Base-by-base conservation (phyloP, 2,329 filamentous ascomycete species). In the Aspergillus sergii region DNA sequence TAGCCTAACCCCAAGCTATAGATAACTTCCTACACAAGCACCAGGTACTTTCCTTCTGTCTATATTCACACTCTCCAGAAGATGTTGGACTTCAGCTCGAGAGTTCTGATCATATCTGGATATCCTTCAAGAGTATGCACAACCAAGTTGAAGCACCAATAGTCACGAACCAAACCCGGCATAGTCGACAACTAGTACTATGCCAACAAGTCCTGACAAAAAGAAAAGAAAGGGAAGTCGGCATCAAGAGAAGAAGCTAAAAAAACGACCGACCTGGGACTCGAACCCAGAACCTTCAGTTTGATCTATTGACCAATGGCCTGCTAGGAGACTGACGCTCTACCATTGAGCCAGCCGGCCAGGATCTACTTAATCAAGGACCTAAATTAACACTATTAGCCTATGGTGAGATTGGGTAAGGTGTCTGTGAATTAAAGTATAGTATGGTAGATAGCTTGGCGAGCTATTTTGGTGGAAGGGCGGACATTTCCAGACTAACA, bases 231-330 rank as follows among this genome's bases (percentile, higher is more conserved):
- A 51, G 23, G 4, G 23, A 23, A 23, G 23, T 26, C 4, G 23
- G 4, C 23, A 26, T 26, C 23, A 26, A 26, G 23, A 26, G 23
- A 26, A 26, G 23, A 26, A 26, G 1, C 23, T 4, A 26, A 54
- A 58, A 50, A 32, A 32, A 30, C 48, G 48, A 51, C n/a, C 48
- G 48, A 51, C 48, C 48, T 51, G 48, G 48, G 48, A 51, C 48
- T 51, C 48, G 48, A 51, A 51, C 48, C 48, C 48, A 51, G 48
- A 51, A 30, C 48, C 48, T 51, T 51, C 28, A 51, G 14, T 51
- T 30, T 28, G 14, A 28, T 51, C 48, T 34, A 30, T 48, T 48
- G 45, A 48, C 23, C 45, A 51, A 32, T 30, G 21, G 43, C 43
- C 21, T 46, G 12, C 21, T 46, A 51, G 48, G 48, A 51, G 48